Evolutionary conservation across 352 stramenopile species (phyloP).

Genomic region (Aphanomyces euteiches): DNA sequence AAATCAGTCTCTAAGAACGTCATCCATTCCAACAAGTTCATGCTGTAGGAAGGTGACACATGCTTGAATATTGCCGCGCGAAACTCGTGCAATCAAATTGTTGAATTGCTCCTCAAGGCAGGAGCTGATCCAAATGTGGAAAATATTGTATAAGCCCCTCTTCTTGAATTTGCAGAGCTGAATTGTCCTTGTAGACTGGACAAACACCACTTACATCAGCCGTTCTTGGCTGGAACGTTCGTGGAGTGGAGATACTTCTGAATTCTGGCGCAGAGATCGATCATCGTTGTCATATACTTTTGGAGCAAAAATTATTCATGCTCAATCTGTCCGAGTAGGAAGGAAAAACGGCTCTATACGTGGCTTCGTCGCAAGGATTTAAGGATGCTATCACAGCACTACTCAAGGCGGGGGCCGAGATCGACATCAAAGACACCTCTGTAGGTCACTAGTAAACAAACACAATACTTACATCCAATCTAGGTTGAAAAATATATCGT

Average conservation of each 20-base stretch:
- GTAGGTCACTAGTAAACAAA: too few species aligned
- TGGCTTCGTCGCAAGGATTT: background rate
- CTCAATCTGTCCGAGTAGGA: background rate
- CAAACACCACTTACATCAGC: background rate
- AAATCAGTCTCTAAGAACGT: background rate
- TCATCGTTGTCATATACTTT: too few species aligned
- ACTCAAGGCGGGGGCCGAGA: background rate
- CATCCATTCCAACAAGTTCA: background rate
- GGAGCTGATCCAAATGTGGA: too few species aligned
- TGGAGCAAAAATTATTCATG: too few species aligned
- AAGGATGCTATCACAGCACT: background rate
- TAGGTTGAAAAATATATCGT: too few species aligned
- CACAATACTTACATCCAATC: too few species aligned
- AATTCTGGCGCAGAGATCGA: background rate
- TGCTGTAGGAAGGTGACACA: background rate
- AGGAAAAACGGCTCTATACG: background rate
- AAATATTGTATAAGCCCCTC: too few species aligned
- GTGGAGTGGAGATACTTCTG: background rate
- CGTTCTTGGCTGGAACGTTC: background rate
- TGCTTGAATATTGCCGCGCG: background rate
- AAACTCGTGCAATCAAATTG: background rate
- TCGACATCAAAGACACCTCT: slow-evolving; percentile 26
- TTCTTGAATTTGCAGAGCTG: background rate
- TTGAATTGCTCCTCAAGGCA: too few species aligned
- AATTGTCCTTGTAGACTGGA: background rate